Evolutionary conservation across 176 grass and related monocot species (phyloP), one percentile per base, ranked within the genome.

Genomic region (Zoysia pacifica): DNA sequence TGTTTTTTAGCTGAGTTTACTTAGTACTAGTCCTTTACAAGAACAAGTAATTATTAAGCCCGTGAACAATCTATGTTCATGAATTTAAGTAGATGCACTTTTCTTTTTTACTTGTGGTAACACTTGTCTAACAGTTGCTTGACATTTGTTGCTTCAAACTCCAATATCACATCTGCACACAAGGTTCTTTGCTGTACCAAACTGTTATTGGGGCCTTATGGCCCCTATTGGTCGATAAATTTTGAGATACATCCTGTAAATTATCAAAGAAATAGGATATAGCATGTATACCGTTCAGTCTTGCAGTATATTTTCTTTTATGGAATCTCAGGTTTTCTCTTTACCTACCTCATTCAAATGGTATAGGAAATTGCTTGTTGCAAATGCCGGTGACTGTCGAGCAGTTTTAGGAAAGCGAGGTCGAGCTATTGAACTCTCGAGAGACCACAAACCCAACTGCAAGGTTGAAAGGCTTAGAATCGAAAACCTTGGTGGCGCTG

Each of bases 301-400:
- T 73, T 79, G 75, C 64, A 35, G 40, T 80, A 62, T 9, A 18
- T 56, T 69, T 35, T 72, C 13, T 67, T 64, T 67, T 67, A 70
- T 80, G 68, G 6, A 63, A 76, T 89, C 55, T 70, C 62, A 63
- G 58, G 44, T 50, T 80, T 47, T 88, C 20, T 19, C 35, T 76
- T 81, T 64, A 85, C 61, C 48, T 44, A 70, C 53, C 56, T 81
- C 65, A 48, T 81, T 84, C 66, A 62, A 84, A 89, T 83, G 63
- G 28, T 83, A 62, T 78, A 97, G 94, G 79, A 94, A 84, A 66
- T 71, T 97, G 49, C 84, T 93, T 73, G 86, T 97, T 69, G 91
- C 94, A 9, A 97, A 97, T 83, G 91, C 87, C 10, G 94, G 94
- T 51, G 94, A 97, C 54, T 97, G 94, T 79, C 84, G 94, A 72